phyloP scores from a whole-genome alignment of 805 yeast genomes.

The Ogataea nonfermentans region DNA sequence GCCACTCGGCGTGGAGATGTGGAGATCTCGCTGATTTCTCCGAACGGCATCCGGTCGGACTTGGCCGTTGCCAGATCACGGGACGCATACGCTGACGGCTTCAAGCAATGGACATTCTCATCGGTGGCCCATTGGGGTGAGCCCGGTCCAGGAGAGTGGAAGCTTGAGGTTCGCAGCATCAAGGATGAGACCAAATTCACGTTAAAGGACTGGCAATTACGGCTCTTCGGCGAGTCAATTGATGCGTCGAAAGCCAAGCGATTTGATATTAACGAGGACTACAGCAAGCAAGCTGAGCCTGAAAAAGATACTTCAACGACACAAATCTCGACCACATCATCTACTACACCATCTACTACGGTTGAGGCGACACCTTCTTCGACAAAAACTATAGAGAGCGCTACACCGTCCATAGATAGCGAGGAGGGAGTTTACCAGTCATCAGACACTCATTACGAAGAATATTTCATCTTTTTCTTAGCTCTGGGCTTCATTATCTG shows the following conservation, averaged over 20 bases:
- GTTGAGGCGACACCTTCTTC: neutral
- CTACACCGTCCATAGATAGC: constrained; percentile 11
- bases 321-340: neutral
- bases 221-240: constrained; percentile 75
- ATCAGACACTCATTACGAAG: constrained; percentile 47
- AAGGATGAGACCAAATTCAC: constrained; percentile 37
- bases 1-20: constrained; percentile 69
- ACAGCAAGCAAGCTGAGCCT: constrained; percentile 23
- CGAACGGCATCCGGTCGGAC: constrained; percentile 68
- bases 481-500: constrained; percentile 54
- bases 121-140: constrained; percentile 99
- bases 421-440: constrained; percentile 23
- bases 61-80: constrained; percentile 64
- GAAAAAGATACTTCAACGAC: neutral
- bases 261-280: constrained; percentile 50
- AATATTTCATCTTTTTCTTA: constrained; percentile 59
- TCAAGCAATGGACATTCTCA: constrained; percentile 86
- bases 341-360: neutral
- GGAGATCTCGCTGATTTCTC: constrained; percentile 65
- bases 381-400: neutral
- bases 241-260: constrained; percentile 62
- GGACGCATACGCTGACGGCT: constrained; percentile 61
- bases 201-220: constrained; percentile 71
- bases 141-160: constrained; percentile 79
- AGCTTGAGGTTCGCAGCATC: constrained; percentile 54